These are phyloP conservation scores for Leersia perrieri DNA, from an alignment of 176 grass and related monocot species.

Conservation along the genomic window DNA sequence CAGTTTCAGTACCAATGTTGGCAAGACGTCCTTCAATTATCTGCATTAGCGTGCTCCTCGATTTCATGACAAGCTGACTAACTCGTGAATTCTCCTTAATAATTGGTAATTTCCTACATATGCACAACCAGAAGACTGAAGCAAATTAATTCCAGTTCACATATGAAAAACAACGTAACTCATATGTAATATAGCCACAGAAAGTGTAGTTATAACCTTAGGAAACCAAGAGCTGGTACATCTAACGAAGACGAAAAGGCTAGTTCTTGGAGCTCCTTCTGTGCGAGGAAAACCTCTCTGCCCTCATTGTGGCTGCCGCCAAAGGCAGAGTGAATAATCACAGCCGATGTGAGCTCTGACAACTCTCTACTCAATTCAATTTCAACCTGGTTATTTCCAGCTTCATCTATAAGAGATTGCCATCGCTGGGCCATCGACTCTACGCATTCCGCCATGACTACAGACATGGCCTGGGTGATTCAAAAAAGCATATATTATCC, in stretches of 20 bases:
- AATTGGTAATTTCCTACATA: too few relatives aligned
- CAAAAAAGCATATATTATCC: too few relatives aligned
- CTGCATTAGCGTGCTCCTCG: constrained; percentile 25
- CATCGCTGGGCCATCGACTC: too few relatives aligned
- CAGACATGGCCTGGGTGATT: neutral
- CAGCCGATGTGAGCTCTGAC: neutral
- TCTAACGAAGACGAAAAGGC: neutral
- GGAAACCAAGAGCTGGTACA: too few relatives aligned
- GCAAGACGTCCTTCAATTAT: constrained; percentile 34
- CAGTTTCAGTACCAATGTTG: neutral
- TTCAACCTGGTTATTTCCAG: neutral
- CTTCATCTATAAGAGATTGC: too few relatives aligned
- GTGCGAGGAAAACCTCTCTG: neutral
- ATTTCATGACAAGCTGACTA: neutral
- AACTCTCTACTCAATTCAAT: constrained; percentile 15
- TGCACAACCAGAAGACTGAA: too few relatives aligned
- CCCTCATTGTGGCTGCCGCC: constrained; percentile 29
- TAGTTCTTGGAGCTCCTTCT: neutral
- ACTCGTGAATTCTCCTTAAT: too few relatives aligned
- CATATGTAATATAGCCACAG: too few relatives aligned
- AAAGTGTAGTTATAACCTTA: too few relatives aligned
- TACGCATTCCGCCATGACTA: neutral
- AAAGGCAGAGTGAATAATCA: neutral
- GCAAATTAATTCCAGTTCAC: too few relatives aligned
- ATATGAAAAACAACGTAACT: too few relatives aligned